Base-by-base conservation (phyloP, 2,329 filamentous ascomycete genomes). In the Ophiocordyceps polyrhachis-furcata region DNA sequence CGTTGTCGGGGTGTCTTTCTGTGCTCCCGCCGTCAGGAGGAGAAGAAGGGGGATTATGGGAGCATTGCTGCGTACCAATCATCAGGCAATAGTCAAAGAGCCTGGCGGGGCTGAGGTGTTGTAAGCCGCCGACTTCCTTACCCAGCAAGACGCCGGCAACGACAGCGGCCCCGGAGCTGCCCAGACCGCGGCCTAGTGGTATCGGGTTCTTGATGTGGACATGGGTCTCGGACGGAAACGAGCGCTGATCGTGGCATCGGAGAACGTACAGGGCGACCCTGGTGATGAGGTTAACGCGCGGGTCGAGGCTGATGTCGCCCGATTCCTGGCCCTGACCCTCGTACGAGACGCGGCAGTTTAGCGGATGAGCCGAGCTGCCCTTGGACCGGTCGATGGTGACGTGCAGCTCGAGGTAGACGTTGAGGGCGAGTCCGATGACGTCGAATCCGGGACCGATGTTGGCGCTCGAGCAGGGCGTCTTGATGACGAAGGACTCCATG, bases 361-460 rank as follows among this genome's bases (percentile, higher is more conserved):
- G 72, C 28, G 81, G 77, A 47, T 74, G 67, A 23, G 70, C 63
- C 8, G 76, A 78, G 40, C 65, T 57, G 43, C 52, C 45, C 57
- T 67, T 67, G 54, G 68, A 63, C 47, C 76, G 69, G 62, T 83
- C 75, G 56, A 93, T 71, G 50, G 79, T 85, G 60, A 96, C 83
- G 50, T 79, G 74, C 46, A 96, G 70, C 67, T 95, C 88, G 51
- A 98, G 82, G 67, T 89, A 93, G 62, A 95, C 79, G 52, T 87
- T 93, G 53, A 98, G 73, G 9, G 89, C 89, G 49, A 98, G 80
- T 53, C 91, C 86, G 61, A 96, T 94, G 55, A 95, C 89, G 69
- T 98, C 89, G 71, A 96, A 98, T 47, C 89, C 89, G 43, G 89
- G 89, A 53, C 86, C 89, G 59, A 96, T 95, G 70, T 96, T 96